These are phyloP conservation scores for Cerioporus squamosus DNA, from an alignment of 1,284 basidiomycete species.

Conservation along the genomic window DNA sequence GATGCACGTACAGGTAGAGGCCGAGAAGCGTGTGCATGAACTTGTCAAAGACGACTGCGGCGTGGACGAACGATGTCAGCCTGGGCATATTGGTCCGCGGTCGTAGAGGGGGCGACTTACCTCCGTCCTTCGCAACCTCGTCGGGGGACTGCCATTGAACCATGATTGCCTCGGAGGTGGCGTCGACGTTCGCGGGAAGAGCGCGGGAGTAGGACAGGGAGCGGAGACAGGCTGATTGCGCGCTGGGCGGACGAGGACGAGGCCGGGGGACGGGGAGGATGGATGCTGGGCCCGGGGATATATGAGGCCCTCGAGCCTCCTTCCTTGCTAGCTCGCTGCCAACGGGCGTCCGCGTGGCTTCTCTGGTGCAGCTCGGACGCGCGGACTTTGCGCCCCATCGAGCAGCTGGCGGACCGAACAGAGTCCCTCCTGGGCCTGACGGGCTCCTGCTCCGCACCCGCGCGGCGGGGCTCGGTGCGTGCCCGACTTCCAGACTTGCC, in stretches of 20 bases:
- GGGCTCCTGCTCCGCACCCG: no score
- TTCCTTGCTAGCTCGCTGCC: not conserved
- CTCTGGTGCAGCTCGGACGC: not conserved
- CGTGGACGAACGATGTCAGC: slow-evolving; percentile 5
- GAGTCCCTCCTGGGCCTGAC: no score
- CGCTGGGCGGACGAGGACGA: not conserved
- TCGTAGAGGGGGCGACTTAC: slow-evolving; percentile 39
- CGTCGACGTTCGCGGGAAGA: not conserved
- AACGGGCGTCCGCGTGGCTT: not conserved
- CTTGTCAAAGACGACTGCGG: slow-evolving; percentile 59
- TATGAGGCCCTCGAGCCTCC: slow-evolving; percentile 7
- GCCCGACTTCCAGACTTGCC: no score
- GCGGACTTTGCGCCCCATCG: slow-evolving; percentile 1
- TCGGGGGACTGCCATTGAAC: slow-evolving; percentile 50
- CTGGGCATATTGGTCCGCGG: not conserved
- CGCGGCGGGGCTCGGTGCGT: not conserved
- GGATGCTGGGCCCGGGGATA: slow-evolving; percentile 11
- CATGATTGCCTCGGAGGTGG: slow-evolving; percentile 19
- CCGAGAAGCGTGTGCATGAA: slow-evolving; percentile 73
- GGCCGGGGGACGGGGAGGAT: slow-evolving; percentile 6
- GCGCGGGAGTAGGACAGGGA: not conserved
- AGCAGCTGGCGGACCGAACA: not conserved
- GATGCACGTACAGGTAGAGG: slow-evolving; percentile 59
- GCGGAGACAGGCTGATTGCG: not conserved
- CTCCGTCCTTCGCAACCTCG: slow-evolving; percentile 54